These are phyloP conservation scores for Mycosphaerella sp. DNA, from an alignment of 2,329 filamentous ascomycete genomes.

Conservation along the genomic window DNA sequence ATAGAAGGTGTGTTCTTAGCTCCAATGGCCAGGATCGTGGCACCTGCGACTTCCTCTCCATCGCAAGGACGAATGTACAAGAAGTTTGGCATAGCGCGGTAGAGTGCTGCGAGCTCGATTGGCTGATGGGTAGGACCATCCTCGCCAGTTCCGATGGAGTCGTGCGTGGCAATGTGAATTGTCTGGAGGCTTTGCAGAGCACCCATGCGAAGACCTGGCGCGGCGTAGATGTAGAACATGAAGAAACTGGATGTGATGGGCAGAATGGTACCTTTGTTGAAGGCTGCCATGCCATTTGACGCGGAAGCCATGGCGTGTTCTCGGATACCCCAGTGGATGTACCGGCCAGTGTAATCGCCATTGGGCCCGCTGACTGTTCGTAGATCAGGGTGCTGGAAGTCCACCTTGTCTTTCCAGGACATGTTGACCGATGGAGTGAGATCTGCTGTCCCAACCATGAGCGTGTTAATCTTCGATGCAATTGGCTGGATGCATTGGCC, in stretches of 20 bases:
- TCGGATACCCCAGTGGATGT: constrained; percentile 54
- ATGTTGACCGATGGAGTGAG: constrained; percentile 36
- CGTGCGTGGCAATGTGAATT: constrained; percentile 38
- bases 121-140: constrained; percentile 37
- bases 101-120: constrained; percentile 34
- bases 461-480: constrained; percentile 28
- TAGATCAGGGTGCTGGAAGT: constrained; percentile 42
- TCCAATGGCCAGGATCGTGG: constrained; percentile 38
- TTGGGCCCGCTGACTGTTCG: constrained; percentile 43
- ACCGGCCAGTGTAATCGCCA: constrained; percentile 47
- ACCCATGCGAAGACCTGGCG: constrained; percentile 35
- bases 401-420: constrained; percentile 42
- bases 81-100: constrained; percentile 36
- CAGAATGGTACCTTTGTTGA: constrained; percentile 33
- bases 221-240: constrained; percentile 39
- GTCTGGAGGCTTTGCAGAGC: constrained; percentile 34
- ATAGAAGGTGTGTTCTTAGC: constrained; percentile 39
- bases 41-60: constrained; percentile 37
- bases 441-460: constrained; percentile 37
- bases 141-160: constrained; percentile 35
- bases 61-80: constrained; percentile 36
- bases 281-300: constrained; percentile 37
- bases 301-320: constrained; percentile 57
- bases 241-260: constrained; percentile 36
- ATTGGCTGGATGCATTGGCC: constrained; percentile 39